Evolutionary conservation across 805 yeast species (phyloP), one percentile per base, ranked within the genome.

Genomic region (Candida awuae): DNA sequence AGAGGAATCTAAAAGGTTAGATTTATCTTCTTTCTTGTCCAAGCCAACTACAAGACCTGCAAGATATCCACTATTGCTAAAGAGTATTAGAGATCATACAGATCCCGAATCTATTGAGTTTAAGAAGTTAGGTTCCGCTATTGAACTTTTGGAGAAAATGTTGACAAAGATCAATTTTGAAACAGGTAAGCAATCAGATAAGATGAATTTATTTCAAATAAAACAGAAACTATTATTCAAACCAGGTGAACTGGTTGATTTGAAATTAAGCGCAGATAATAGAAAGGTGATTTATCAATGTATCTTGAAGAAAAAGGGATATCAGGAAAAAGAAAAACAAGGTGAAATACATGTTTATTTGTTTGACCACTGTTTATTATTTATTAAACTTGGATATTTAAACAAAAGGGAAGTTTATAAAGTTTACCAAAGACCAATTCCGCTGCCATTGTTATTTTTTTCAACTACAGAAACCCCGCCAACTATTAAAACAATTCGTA

Each of bases 11-110:
- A 73, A 95, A 53, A 84, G 87, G 62, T 76, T 90, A 43, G 97
- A 94, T 61, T 78, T 92, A 38, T 84, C 90, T 19, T 92, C 97
- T 0, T 92, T 87, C 54, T 69, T 92, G 47, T 85, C 95, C 6
- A 94, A 90, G 54, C 97, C 97, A 37, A 88, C 95, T 2, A 87
- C 96, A 13, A 75, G 98, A 57, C 87, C 96, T 23, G 97, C 97
- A 8, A 70, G 97, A 49, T 92, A 92, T 62, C 95, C 94, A 47
- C 65, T 92, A 35, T 68, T 92, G 41, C 68, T 90, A 17, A 80
- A 75, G 41, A 92, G 90, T 34, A 84, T 92, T 26, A 67, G 85
- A 47, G 90, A 92, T 57, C 75, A 77, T 46, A 87, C 97, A 0
- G 74, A 71, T 38, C 80, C 80, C n/a, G 83, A 77, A 19, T 71